phyloP scores from a whole-genome alignment of 2,329 filamentous ascomycete species.

The Sporothrix pallida region DNA sequence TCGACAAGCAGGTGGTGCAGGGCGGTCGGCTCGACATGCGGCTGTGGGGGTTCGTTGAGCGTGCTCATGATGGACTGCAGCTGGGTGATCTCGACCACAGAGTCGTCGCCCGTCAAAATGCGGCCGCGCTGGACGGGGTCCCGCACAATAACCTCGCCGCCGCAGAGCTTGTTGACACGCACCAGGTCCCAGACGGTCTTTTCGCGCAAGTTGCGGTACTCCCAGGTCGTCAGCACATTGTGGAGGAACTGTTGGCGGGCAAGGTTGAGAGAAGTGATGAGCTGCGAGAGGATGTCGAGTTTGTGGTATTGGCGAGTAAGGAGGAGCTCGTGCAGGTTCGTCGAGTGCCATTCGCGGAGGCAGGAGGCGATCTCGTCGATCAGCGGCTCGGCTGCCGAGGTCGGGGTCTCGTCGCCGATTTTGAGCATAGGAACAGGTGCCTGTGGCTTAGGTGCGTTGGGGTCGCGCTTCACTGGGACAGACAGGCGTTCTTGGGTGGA shows the following conservation, averaged over 20 bases:
- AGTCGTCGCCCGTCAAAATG: slow-evolving; percentile 89
- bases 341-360: slow-evolving; percentile 96
- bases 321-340: slow-evolving; percentile 89
- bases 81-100: slow-evolving; percentile 86
- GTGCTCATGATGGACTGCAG: slow-evolving; percentile 96
- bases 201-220: slow-evolving; percentile 80
- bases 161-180: slow-evolving; percentile 90
- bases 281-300: slow-evolving; percentile 78
- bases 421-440: slow-evolving; percentile 97
- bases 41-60: slow-evolving; percentile 78
- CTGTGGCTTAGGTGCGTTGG: slow-evolving; percentile 74
- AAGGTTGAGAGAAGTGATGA: slow-evolving; percentile 83
- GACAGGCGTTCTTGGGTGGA: slow-evolving; percentile 52
- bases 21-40: slow-evolving; percentile 69
- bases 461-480: slow-evolving; percentile 62
- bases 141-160: slow-evolving; percentile 91
- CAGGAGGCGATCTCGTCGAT: slow-evolving; percentile 98
- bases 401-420: slow-evolving; percentile 95
- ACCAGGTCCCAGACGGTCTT: slow-evolving; percentile 96
- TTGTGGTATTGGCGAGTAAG: slow-evolving; percentile 80
- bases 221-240: slow-evolving; percentile 86
- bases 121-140: slow-evolving; percentile 83
- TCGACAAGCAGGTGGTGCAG: slow-evolving; percentile 85
- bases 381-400: slow-evolving; percentile 83
- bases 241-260: slow-evolving; percentile 89